Base-by-base conservation (phyloP, 352 stramenopile genomes). In the Peronosclerospora sorghi region DNA sequence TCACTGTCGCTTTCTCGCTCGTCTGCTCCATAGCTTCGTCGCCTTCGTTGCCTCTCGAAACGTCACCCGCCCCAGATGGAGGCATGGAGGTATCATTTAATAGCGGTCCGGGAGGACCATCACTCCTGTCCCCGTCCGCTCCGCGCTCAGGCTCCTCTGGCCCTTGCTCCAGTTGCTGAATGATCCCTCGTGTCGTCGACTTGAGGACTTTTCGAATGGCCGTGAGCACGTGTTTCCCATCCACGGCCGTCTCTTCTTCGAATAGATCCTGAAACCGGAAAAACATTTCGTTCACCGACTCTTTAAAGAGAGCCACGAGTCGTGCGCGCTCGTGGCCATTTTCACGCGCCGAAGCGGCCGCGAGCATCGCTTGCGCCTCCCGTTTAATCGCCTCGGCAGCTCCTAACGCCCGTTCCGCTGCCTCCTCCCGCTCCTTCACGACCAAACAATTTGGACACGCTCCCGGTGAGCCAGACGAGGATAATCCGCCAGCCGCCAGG, bases 191-290 rank as follows among this genome's bases (percentile, higher is more conserved):
- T 5, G 77, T 86, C 51, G 68, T 86, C 12, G 83, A 71, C 43
- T 86, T 84, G 26, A 89, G 55, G 17, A 89, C 72, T 53, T 85
- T 86, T 23, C 73, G 72, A 54, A 89, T 83, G 2, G 76, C 68
- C 13, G 42, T 64, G 18, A 86, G 66, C 45, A 86, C 74, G 35
- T 89, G 77, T 35, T 79, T 81, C 29, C 68, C 59, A 20, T 89
- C 72, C 12, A 86, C 41, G 0, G 60, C 52, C 3, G 51, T 60
- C 18, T 79, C 68, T 28, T 83, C 71, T 53, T 89, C 77, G 41
- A 89, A 86, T 23, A 81, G 52, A 20, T 89, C 77, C 32, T 89
- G 73, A 41, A 89, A 86, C 4, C 70, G 77, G 51, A 80, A 86
- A 43, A 86, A 86, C 63, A 89, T 81, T 12, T 86, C 73, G 48